Base-by-base conservation (phyloP, 352 stramenopile species). In the Blastocystis hominis region DNA sequence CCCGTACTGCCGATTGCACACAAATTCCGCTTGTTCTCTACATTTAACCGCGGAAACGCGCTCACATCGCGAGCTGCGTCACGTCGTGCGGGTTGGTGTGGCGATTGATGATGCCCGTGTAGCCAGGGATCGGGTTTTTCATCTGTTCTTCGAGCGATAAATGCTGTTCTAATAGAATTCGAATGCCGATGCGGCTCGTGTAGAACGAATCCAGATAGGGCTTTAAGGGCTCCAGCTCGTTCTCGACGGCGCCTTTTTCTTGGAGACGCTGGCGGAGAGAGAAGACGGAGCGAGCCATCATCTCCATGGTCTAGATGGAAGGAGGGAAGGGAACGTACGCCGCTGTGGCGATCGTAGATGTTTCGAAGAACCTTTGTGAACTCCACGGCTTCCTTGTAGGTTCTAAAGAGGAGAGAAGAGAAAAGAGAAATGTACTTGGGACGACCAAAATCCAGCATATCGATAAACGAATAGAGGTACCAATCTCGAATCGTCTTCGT, bases 191-290 rank as follows among this genome's bases (percentile, higher is more conserved):
- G 46, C 97, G 92, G 30, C 93, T 97, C 91, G 98, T 97, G 90
- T 99, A 99, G 90, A 99, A 99, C 10, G 94, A 92, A 90, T 99
- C 97, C 77, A 99, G 91, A 90, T 99, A 98, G 24, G 94, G 94
- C 88, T 99, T 96, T 62, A 98, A 93, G 86, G 97, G 93, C 53
- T 93, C 92, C 87, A 98, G 92, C 59, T 98, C 93, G 76, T 92
- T 92, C 69, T 90, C 90, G 0, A 90, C 89, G 34, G 36, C 10
- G 86, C 94, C 93, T 38, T 93, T 92, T 30, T 91, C 20, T 17
- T 75, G 93, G 17, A 94, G 89, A 76, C 95, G 90, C 90, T 94
- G 91, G 76, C 97, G 96, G 88, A 99, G 94, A 92, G 98, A 95
- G 89, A 97, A 96, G 6, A 98, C 95, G 50, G 96, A 96, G 78